Conservation (phyloP, 768 basidiomycete genomes). For the Dioszegia crocea region DNA sequence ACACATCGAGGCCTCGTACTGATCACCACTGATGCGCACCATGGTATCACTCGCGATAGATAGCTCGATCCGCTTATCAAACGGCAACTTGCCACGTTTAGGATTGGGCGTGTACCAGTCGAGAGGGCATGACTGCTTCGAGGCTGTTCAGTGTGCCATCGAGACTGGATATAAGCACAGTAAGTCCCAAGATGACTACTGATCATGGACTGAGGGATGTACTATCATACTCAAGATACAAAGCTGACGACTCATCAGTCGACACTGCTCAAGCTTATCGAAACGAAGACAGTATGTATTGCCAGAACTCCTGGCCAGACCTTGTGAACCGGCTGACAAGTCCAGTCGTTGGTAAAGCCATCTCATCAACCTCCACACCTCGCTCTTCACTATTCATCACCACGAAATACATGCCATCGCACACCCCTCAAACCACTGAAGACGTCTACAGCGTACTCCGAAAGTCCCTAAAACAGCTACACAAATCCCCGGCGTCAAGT, state of each 20-base stretch:
- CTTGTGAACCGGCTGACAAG: background rate
- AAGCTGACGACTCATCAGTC: constrained; percentile 10
- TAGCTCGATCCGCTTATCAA: constrained; percentile 29
- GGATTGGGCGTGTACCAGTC: constrained; percentile 50
- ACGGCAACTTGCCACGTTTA: constrained; percentile 39
- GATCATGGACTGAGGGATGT: background rate
- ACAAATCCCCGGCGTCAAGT: constrained; percentile 9
- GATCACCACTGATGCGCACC: background rate
- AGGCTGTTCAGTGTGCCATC: constrained; percentile 31
- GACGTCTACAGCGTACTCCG: constrained; percentile 5
- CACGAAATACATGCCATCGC: constrained; percentile 33
- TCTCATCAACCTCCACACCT: constrained; percentile 10
- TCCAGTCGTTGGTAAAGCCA: constrained; percentile 27
- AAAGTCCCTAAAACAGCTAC: constrained; percentile 17
- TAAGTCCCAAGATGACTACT: constrained; percentile 1
- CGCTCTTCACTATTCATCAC: constrained; percentile 36
- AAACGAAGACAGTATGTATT: constrained; percentile 37
- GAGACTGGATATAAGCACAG: constrained; percentile 41
- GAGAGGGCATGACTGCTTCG: constrained; percentile 30
- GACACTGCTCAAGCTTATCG: constrained; percentile 35
- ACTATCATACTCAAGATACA: too few species aligned
- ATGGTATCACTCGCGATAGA: constrained; percentile 6
- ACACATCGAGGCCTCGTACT: too few species aligned
- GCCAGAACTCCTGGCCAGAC: background rate
- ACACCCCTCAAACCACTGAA: background rate